These are phyloP conservation scores for Solanum chacoense DNA, from an alignment of 305 asterid genomes.

Conservation along the genomic window DNA sequence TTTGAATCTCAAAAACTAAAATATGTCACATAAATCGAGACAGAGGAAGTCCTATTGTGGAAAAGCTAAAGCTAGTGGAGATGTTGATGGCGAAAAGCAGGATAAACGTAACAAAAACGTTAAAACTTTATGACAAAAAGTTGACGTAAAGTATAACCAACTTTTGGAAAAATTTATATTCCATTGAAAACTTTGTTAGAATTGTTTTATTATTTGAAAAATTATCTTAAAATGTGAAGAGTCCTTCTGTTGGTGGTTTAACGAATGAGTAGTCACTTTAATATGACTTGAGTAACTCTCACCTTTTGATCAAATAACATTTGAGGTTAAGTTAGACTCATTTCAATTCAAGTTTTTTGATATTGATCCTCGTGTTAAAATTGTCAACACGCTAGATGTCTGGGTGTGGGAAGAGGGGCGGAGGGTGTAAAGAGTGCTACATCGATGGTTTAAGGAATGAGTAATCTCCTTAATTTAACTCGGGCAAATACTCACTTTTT, in stretches of 20 bases:
- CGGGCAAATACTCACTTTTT: neutral
- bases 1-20: too few species aligned
- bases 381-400: neutral
- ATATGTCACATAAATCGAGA: too few species aligned
- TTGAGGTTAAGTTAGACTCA: neutral
- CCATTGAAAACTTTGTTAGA: neutral
- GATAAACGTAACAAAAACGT: neutral
- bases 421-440: neutral
- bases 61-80: neutral
- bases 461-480: too few species aligned
- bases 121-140: neutral
- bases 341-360: fast-evolving
- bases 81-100: neutral
- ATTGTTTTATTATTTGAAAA: neutral
- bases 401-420: neutral
- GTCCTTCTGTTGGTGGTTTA: neutral
- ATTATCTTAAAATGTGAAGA: neutral
- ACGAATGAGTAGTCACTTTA: neutral
- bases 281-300: fast-evolving
- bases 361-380: fast-evolving
- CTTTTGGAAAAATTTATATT: neutral
- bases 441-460: neutral
- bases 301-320: neutral
- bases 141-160: neutral
- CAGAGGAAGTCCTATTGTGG: neutral